A percentile compares a stretch with the other conserved stretches of the same genome.
Conservation (phyloP, 1,139 yeast species). For the Hyphopichia wangnamkhiaoensis region DNA sequence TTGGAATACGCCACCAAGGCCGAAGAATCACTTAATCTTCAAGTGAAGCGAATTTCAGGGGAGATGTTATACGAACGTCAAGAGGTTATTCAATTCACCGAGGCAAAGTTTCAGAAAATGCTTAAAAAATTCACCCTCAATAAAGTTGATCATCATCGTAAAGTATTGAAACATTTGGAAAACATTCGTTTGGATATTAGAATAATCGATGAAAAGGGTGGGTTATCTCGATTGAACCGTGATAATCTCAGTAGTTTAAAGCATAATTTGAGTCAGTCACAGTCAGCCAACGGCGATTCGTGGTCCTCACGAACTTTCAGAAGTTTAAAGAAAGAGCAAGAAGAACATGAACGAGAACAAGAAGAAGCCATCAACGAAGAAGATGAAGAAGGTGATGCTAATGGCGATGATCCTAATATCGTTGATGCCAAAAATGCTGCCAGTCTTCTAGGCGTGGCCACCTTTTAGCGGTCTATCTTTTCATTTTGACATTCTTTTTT, state of each 20-base stretch:
- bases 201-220: conserved; percentile 76
- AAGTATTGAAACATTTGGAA: conserved; percentile 75
- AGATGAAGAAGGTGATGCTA: conserved; percentile 11
- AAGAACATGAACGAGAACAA: conserved; percentile 21
- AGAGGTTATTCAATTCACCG: conserved; percentile 57
- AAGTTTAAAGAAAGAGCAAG: conserved; percentile 45
- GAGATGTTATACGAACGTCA: conserved; percentile 79
- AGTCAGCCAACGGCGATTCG: conserved; percentile 55
- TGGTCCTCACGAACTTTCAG: conserved; percentile 68
- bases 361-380: conserved; percentile 25
- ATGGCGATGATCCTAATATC: conserved; percentile 25
- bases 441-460: conserved; percentile 69
- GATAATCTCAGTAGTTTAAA: conserved; percentile 54
- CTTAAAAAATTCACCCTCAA: conserved; percentile 65
- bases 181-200: conserved; percentile 72
- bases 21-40: conserved; percentile 73
- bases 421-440: conserved; percentile 88
- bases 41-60: conserved; percentile 78
- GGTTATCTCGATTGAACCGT: conserved; percentile 81
- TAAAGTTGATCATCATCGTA: conserved; percentile 84
- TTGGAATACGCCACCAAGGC: conserved; percentile 78
- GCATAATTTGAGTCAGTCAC: conserved; percentile 51
- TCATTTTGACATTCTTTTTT: not conserved
- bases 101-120: conserved; percentile 51
- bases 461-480: conserved; percentile 42